Evolutionary conservation across 805 yeast genomes (phyloP), one percentile per base, ranked within the genome.

Genomic region (Saturnispora quitensis): DNA sequence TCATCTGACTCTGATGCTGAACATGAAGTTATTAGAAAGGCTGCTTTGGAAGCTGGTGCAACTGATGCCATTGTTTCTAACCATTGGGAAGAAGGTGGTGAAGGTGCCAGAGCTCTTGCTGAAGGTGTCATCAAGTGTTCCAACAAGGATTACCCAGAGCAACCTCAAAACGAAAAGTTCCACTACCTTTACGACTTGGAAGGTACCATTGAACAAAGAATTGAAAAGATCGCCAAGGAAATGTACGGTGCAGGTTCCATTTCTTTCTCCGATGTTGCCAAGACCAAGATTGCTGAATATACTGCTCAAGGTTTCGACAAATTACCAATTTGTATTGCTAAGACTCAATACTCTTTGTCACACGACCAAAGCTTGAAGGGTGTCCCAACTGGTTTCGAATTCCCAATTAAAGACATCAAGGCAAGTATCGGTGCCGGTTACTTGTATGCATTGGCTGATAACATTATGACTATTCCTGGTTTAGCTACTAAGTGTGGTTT

Each of bases 361-460:
- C 97, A 90, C 65, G 98, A 91, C 69, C 89, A 98, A 43, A 73
- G 80, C 22, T 77, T 93, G 68, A 90, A 90, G 73, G 97, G 97
- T 66, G 97, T 89, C 43, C 99, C 99, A 58, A 80, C 85, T 20
- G 97, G 95, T 8, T 91, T 90, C 74, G 86, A 81, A 17, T 86
- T 91, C 67, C 98, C 99, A 48, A 89, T 91, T 61, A 80, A 95
- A 68, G 99, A 91, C 61, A 87, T 91, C 57, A 84, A 95, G 70
- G 90, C 91, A 40, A 85, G 96, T 36, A 87, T 88, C 51, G 99
- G 99, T 69, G 98, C 97, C 46, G 97, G 97, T 9, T 91, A 91
- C 71, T 76, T 91, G 65, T 93, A 91, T 65, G 98, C 98, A 1
- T 76, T 91, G 61, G 97, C 97, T 17, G 97, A 95, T 52, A 96